A percentile compares a stretch with the other conserved stretches of the same genome.
These are phyloP conservation scores for Aspergillus eucalypticola DNA, from an alignment of 2,329 filamentous ascomycete genomes.

Conservation along the genomic window DNA sequence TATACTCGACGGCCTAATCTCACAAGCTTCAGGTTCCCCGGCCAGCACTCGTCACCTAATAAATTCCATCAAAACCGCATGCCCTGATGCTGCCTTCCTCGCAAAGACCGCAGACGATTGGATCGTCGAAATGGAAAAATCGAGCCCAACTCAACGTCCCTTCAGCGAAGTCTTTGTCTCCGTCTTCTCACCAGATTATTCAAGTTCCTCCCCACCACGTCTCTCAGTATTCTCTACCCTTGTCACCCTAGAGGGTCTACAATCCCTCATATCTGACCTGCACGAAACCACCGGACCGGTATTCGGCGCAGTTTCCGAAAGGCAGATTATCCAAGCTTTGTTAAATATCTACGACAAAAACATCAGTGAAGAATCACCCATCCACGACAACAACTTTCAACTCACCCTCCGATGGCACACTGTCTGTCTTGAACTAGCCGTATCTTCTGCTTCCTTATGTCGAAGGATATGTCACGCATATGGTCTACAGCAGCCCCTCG, in stretches of 20 bases:
- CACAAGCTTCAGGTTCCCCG: slow-evolving; percentile 23
- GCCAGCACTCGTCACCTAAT: slow-evolving; percentile 24
- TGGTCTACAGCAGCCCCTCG: background rate
- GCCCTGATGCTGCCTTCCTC: slow-evolving; percentile 20
- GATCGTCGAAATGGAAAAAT: slow-evolving; percentile 13
- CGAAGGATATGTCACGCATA: slow-evolving; percentile 12
- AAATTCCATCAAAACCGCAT: slow-evolving; percentile 16
- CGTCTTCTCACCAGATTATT: background rate
- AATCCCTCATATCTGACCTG: background rate
- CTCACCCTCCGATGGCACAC: slow-evolving; percentile 21
- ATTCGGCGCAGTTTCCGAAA: background rate
- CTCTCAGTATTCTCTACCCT: background rate
- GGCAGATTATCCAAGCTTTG: background rate
- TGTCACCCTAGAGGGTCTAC: slow-evolving; percentile 7
- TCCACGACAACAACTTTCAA: background rate
- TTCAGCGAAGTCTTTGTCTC: slow-evolving; percentile 4
- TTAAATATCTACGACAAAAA: slow-evolving; percentile 11
- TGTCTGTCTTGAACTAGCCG: slow-evolving; percentile 18
- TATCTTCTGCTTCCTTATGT: slow-evolving; percentile 16
- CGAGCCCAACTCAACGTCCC: background rate
- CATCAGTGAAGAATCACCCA: background rate
- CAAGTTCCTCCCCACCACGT: background rate
- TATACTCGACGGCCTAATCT: slow-evolving; percentile 24
- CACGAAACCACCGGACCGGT: background rate
- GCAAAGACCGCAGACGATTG: slow-evolving; percentile 21